phyloP scores from a whole-genome alignment of 225 moss, liverwort and hornwort species.

The Antitrichia curtipendula region DNA sequence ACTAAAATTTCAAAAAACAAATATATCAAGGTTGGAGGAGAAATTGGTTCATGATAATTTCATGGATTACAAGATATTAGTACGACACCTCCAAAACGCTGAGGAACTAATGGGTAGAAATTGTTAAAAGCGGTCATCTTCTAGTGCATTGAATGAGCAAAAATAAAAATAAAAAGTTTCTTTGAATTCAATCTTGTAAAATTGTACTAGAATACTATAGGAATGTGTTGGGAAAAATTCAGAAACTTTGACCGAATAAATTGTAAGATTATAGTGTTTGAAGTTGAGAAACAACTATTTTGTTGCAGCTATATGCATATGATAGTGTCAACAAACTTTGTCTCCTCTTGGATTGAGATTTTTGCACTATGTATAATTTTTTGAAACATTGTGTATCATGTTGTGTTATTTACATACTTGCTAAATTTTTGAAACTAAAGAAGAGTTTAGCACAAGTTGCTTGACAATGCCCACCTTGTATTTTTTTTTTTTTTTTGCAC shows the following conservation, averaged over 20 bases:
- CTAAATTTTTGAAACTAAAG: not conserved
- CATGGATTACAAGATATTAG: no score
- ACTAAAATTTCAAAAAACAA: not conserved
- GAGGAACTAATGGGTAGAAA: not conserved
- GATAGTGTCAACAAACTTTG: not conserved
- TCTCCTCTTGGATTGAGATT: not conserved
- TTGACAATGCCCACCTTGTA: no score
- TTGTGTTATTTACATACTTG: not conserved
- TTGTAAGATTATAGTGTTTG: not conserved
- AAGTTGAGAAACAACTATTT: not conserved
- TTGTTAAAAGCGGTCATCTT: not conserved
- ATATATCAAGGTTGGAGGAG: no score
- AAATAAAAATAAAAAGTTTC: not conserved
- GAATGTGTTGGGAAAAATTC: fast-evolving
- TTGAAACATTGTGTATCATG: not conserved
- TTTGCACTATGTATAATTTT: not conserved
- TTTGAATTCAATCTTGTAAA: not conserved
- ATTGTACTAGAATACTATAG: not conserved
- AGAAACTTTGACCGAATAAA: not conserved
- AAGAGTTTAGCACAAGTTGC: not conserved
- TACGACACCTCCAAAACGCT: not conserved
- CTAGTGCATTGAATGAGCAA: not conserved
- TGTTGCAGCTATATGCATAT: not conserved
- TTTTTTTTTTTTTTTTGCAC: fast-evolving
- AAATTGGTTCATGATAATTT: no score